These are phyloP conservation scores for Chytridium lagenaria DNA, from an alignment of 371 early-diverging fungal species.

Conservation along the genomic window DNA sequence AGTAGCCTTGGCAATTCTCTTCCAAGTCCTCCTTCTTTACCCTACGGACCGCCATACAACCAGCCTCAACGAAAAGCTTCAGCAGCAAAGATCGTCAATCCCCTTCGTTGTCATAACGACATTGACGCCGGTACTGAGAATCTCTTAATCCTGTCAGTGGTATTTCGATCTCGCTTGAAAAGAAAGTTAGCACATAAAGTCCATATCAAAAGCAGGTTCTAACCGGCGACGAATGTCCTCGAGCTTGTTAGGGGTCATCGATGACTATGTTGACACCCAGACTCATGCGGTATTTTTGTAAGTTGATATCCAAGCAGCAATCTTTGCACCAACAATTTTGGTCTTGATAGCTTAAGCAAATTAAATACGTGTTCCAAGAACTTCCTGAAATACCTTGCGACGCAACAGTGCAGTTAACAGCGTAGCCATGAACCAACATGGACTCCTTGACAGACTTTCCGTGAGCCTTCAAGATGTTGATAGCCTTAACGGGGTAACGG, in stretches of 20 bases:
- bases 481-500: slow-evolving; percentile 97
- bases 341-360: slow-evolving; percentile 81
- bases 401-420: slow-evolving; percentile 98
- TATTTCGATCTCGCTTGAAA: slow-evolving; percentile 91
- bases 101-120: slow-evolving; percentile 99
- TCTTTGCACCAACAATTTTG: slow-evolving; percentile 88
- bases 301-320: slow-evolving; percentile 99
- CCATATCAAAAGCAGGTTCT: background rate
- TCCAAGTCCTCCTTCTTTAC: slow-evolving; percentile 97
- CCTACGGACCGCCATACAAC: slow-evolving; percentile 95
- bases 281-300: slow-evolving; percentile 99
- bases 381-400: slow-evolving; percentile 67
- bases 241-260: slow-evolving; percentile 96
- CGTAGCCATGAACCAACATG: slow-evolving; percentile 94
- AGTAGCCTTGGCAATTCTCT: slow-evolving; percentile 97
- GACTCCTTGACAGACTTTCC: slow-evolving; percentile 96
- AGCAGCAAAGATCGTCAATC: slow-evolving; percentile 98
- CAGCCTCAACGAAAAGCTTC: slow-evolving; percentile 97
- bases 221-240: slow-evolving; percentile 95
- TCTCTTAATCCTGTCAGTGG: slow-evolving; percentile 94
- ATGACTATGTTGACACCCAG: slow-evolving; percentile 98
- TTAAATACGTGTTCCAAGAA: background rate
- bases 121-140: slow-evolving; percentile 96
- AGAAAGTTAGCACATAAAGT: background rate
- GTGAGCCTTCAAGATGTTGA: slow-evolving; percentile 99